Conservation (phyloP, 352 stramenopile genomes). For the Globisporangium parvum region DNA sequence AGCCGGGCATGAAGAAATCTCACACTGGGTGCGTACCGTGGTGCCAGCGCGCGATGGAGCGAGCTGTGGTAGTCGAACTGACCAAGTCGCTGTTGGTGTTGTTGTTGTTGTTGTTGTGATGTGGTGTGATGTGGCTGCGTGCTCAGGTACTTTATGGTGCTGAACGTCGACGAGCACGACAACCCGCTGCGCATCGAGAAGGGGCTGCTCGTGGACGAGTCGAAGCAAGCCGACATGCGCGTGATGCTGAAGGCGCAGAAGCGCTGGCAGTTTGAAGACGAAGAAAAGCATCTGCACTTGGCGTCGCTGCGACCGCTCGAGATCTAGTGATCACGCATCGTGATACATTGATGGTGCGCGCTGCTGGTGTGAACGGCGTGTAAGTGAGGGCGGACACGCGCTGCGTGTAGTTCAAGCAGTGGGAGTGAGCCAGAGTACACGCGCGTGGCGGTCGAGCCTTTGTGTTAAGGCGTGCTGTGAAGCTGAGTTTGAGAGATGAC, state of each 20-base stretch:
- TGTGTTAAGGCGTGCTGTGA: no score
- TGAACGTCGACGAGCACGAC: constrained; percentile 42
- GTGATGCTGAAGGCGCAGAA: constrained; percentile 61
- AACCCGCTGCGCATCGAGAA: constrained; percentile 44
- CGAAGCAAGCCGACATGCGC: constrained; percentile 54
- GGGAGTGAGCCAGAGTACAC: no score
- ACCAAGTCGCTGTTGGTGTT: no score
- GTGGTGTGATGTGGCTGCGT: background rate
- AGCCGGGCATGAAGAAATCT: constrained; percentile 33
- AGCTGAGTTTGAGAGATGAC: no score
- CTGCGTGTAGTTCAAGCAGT: no score
- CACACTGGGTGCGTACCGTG: constrained; percentile 34
- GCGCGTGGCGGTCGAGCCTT: no score
- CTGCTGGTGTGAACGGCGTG: no score
- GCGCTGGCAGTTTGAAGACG: constrained; percentile 58
- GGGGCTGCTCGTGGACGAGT: constrained; percentile 44
- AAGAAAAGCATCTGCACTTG: constrained; percentile 37
- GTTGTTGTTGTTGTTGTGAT: no score
- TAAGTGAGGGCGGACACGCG: no score
- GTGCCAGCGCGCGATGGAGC: no score
- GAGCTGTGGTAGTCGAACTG: no score
- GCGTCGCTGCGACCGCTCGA: constrained; percentile 43
- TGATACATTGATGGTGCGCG: no score
- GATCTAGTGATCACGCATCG: constrained; percentile 5
- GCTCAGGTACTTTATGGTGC: constrained; percentile 44